These are phyloP conservation scores for Halophytophthora batemanensis DNA, from an alignment of 352 stramenopile species.

Conservation along the genomic window DNA sequence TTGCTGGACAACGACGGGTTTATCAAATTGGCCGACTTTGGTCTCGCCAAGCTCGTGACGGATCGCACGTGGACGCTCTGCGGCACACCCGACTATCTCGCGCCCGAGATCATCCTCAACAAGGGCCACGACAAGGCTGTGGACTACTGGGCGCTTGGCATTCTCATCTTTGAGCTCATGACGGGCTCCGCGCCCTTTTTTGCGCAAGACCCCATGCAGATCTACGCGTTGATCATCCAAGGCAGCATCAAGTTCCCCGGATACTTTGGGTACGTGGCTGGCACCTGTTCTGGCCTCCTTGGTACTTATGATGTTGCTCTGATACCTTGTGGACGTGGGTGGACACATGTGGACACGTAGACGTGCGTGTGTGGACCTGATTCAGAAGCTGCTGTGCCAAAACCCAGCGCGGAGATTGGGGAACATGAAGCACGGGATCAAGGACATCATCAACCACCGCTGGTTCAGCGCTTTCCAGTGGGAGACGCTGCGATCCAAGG, in stretches of 20 bases:
- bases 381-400: conserved; percentile 86
- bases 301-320: background rate
- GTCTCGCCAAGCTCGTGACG: conserved; percentile 87
- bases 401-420: conserved; percentile 69
- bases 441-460: conserved; percentile 83
- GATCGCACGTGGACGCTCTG: conserved; percentile 89
- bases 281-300: too few species aligned
- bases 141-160: conserved; percentile 90
- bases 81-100: conserved; percentile 91
- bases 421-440: conserved; percentile 84
- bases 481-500: conserved; percentile 57
- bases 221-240: conserved; percentile 90
- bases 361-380: conserved; percentile 69
- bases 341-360: conserved; percentile 19
- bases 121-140: conserved; percentile 89
- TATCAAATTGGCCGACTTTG: conserved; percentile 91
- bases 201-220: conserved; percentile 88
- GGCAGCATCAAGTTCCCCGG: conserved; percentile 84
- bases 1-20: conserved; percentile 82
- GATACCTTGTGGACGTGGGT: conserved; percentile 1
- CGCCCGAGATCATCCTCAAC: conserved; percentile 91
- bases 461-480: conserved; percentile 76
- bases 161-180: conserved; percentile 90
- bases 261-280: conserved; percentile 74
- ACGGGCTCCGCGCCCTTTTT: conserved; percentile 86